A percentile compares a stretch with the other conserved stretches of the same genome.
Conservation (phyloP, 2,329 filamentous ascomycete genomes). For the Aspergillus ustus region DNA sequence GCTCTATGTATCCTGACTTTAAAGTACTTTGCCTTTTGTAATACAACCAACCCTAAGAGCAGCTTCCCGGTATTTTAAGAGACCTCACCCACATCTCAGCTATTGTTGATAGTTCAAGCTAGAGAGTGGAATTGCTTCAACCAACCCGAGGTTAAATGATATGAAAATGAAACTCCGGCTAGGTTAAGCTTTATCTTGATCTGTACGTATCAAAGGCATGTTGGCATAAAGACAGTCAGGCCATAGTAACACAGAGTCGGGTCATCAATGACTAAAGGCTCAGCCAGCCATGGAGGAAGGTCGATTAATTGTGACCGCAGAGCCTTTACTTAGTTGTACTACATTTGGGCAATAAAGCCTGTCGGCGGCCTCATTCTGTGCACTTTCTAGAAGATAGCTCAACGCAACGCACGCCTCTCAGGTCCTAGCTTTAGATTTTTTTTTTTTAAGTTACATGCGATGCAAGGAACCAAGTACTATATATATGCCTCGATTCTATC, state of each 20-base stretch:
- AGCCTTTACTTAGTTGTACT: background rate
- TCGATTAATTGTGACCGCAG: background rate
- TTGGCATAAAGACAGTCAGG: background rate
- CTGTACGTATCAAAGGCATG: background rate
- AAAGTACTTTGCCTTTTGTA: too few species aligned
- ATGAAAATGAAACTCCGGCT: too few species aligned
- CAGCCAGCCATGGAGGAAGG: background rate
- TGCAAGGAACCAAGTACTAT: background rate
- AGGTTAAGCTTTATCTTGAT: too few species aligned
- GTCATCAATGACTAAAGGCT: background rate
- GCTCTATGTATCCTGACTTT: background rate
- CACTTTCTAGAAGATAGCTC: background rate
- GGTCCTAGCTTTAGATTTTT: too few species aligned
- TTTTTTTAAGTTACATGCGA: too few species aligned
- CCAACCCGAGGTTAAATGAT: too few species aligned
- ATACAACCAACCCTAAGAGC: too few species aligned
- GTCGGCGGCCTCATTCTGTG: background rate
- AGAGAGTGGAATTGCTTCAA: too few species aligned
- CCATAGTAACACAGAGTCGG: background rate
- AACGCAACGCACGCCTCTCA: too few species aligned
- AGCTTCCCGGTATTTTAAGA: too few species aligned
- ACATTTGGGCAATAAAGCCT: background rate
- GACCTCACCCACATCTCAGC: too few species aligned
- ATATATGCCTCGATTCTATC: background rate
- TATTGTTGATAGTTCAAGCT: too few species aligned